Base-by-base conservation (phyloP, 1,284 basidiomycete genomes). In the Acaromyces ingoldii region DNA sequence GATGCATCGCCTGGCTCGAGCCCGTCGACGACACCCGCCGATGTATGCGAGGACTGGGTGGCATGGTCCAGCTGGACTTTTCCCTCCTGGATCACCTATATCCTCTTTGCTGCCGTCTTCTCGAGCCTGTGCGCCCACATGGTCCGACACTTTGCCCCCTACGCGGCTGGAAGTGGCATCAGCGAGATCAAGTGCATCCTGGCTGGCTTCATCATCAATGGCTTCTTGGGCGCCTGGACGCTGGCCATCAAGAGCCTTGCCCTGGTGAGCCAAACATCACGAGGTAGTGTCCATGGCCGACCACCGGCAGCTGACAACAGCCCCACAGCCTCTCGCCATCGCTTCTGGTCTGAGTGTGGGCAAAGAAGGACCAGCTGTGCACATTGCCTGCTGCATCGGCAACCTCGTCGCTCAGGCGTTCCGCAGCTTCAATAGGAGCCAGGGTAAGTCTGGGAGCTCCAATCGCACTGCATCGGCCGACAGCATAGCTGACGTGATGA, bases 111-210 rank as follows among this genome's bases (percentile, higher is more conserved):
- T 2, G 90, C 33, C 6, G 24, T 9, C 30, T 26, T 36, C 53
- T 33, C 45, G 22, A 49, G 51, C 7, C 36, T 64, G 3, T 65
- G 62, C 87, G 87, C 91, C 0, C 89, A 89, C 71, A 81, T 98
- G 1, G 95, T 98, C 49, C 83, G 84, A 45, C 83, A 84, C 3
- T 85, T 95, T 67, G 91, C 93, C 2, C 91, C 87, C 48, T 95
- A 95, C 75, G 91, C 95, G 7, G 95, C 95, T 6, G 93, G 95
- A 4, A 96, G 91, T 57, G 95, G 95, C 50, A 98, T 99, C 55
- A 91, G 91, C 22, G 95, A 99, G 77, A 97, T 99, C 78, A 99
- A 98, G 74, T 97, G 92, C 76, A 97, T 98, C 65, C 79, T 99
- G 19, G 89, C 89, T 4, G 95, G 95, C 1, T 98, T 99, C 77